Base-by-base conservation (phyloP, 1,284 basidiomycete genomes). In the Ceratobasidium sp. region DNA sequence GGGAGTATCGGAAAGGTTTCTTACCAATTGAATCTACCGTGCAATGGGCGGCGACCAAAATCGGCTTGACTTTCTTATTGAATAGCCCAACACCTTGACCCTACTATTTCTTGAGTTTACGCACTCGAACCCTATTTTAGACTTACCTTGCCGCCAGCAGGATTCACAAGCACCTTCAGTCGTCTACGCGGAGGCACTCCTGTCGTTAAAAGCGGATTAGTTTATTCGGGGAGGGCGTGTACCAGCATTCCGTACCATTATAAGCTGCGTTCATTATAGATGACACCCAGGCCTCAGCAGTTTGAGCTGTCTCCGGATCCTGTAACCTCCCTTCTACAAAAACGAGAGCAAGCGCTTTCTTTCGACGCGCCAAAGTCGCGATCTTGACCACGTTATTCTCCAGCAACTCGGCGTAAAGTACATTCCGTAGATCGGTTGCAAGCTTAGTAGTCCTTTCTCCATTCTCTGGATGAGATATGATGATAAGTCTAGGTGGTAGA, bases 131-230 rank as follows among this genome's bases (percentile, higher is more conserved):
- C 44, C 14, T 3, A 15, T 22, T n/a, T 33, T 14, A 27, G 9
- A 78, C 83, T 45, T 78, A 93, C 92, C 36, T 85, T 85, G 1
- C 97, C 97, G 75, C 96, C 93, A 67, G 89, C 84, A 1, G 97
- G 97, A 81, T 99, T 99, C 76, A 98, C 87, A n/a, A 98, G 82
- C 1, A 98, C 85, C 75, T 90, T 87, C 27, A 96, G 82, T 27
- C 82, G 80, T 73, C 88, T 84, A 72, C 82, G 81, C 9, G 86
- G 89, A 75, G 87, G 85, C 24, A 89, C 81, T 29, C 85, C 92
- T 89, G 53, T 31, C 9, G 45, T 48, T 31, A 59, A n/a, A 36
- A 33, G 4, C 44, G 6, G 22, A n/a, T 59, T 57, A 36, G 14
- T 41, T 29, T 22, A 22, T 17, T 41, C 29, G 63, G 41, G 27